Conservation (phyloP, 176 grass and related monocot genomes). For the Neostapfia colusana region DNA sequence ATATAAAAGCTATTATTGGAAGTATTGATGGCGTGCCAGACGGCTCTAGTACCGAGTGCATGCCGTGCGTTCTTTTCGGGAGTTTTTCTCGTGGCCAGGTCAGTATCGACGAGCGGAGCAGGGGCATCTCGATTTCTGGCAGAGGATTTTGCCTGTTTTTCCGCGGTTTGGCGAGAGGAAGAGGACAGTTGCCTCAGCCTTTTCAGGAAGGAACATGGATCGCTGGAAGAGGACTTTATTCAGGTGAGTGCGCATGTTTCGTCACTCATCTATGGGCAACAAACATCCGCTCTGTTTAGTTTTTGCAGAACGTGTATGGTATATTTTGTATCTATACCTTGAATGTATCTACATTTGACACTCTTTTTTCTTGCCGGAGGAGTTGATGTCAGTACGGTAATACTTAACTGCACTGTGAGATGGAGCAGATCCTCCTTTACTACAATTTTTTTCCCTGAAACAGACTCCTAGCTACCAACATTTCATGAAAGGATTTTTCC, state of each 20-base stretch:
- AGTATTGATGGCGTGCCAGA: not conserved
- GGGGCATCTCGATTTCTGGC: conserved; percentile 38
- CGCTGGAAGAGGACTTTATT: not conserved
- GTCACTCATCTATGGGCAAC: not conserved
- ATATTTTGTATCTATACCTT: not conserved
- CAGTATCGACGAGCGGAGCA: too few species aligned
- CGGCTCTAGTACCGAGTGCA: not conserved
- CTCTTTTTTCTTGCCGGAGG: too few species aligned
- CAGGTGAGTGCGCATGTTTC: not conserved
- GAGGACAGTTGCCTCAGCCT: conserved; percentile 28
- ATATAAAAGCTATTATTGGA: not conserved
- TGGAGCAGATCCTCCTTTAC: too few species aligned
- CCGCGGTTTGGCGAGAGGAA: conserved; percentile 2
- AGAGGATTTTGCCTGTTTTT: conserved; percentile 23
- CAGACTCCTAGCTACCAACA: too few species aligned
- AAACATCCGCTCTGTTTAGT: not conserved
- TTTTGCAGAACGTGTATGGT: not conserved
- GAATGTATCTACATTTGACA: too few species aligned
- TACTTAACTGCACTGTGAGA: too few species aligned
- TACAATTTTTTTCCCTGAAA: too few species aligned
- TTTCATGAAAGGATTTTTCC: too few species aligned
- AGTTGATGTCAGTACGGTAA: too few species aligned
- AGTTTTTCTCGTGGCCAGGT: too few species aligned
- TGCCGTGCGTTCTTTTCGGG: not conserved
- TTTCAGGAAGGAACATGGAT: conserved; percentile 28